Percentiles rank a stretch among this genome's conserved stretches.
Evolutionary conservation across 106 monocot species (phyloP).

Genomic region (Dioscorea zingiberensis): DNA sequence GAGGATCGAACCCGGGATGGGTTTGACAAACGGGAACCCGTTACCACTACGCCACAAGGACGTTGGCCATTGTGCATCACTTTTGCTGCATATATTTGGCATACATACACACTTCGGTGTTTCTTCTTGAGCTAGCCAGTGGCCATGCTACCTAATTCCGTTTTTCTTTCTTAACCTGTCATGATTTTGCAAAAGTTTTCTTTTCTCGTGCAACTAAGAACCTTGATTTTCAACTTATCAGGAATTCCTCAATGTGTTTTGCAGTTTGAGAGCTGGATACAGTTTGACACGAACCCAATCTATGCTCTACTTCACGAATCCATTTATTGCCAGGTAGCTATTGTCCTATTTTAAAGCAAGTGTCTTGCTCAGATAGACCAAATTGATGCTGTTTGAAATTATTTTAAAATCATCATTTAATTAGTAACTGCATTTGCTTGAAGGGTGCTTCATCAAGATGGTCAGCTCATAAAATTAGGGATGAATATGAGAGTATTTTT

Average conservation of each 20-base stretch:
- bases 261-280: conserved; percentile 89
- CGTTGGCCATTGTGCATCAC: not conserved
- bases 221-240: not conserved
- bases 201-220: not conserved
- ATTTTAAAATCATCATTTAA: not conserved
- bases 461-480: conserved; percentile 82
- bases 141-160: no score
- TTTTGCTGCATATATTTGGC: not conserved
- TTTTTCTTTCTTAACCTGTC: no score
- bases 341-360: not conserved
- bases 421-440: conserved; percentile 2
- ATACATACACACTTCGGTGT: no score
- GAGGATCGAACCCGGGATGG: no score
- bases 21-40: no score
- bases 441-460: conserved; percentile 86
- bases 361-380: not conserved
- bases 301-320: conserved; percentile 94
- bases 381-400: not conserved
- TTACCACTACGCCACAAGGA: no score
- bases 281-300: conserved; percentile 87
- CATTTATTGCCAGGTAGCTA: conserved; percentile 84
- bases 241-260: conserved; percentile 9
- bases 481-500: conserved; percentile 54
- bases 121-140: no score
- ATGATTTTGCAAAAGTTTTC: not conserved